phyloP scores from a whole-genome alignment of 225 moss, liverwort and hornwort species.

The Straminergon stramineum region DNA sequence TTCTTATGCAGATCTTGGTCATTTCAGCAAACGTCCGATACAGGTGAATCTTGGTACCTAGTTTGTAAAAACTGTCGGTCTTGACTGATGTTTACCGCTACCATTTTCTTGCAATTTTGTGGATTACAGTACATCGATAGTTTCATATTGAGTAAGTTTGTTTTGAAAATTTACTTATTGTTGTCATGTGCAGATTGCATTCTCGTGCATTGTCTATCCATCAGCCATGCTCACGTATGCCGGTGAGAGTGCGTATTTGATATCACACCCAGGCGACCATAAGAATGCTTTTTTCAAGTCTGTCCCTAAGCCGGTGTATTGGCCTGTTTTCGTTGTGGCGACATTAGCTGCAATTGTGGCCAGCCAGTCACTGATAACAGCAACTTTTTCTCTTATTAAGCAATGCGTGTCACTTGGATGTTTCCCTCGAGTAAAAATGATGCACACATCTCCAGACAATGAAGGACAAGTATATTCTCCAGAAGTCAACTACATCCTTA shows the following conservation, averaged over 20 bases:
- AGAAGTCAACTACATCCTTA: conserved; percentile 66
- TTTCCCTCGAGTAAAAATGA: conserved; percentile 70
- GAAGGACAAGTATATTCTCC: conserved; percentile 81
- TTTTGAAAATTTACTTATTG: not conserved
- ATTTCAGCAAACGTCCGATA: conserved; percentile 68
- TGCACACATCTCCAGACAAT: conserved; percentile 54
- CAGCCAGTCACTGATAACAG: conserved; percentile 78
- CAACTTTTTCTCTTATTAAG: conserved; percentile 73
- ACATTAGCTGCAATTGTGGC: conserved; percentile 79
- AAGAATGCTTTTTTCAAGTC: conserved; percentile 60
- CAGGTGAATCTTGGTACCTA: conserved; percentile 30
- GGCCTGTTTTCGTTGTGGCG: conserved; percentile 74
- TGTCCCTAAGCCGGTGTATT: conserved; percentile 48
- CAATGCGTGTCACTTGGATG: conserved; percentile 73
- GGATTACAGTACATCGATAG: not conserved
- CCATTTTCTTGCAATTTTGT: not conserved
- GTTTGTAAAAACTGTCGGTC: not conserved
- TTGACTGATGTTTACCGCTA: not conserved
- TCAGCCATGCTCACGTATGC: conserved; percentile 61
- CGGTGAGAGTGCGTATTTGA: conserved; percentile 71
- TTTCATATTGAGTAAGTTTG: not conserved
- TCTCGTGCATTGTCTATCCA: conserved; percentile 53
- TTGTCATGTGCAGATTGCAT: conserved; percentile 49
- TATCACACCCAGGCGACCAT: conserved; percentile 44
- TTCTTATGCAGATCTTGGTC: conserved; percentile 75